These are phyloP conservation scores for Russula olivacea DNA, from an alignment of 768 basidiomycete species.

Conservation along the genomic window DNA sequence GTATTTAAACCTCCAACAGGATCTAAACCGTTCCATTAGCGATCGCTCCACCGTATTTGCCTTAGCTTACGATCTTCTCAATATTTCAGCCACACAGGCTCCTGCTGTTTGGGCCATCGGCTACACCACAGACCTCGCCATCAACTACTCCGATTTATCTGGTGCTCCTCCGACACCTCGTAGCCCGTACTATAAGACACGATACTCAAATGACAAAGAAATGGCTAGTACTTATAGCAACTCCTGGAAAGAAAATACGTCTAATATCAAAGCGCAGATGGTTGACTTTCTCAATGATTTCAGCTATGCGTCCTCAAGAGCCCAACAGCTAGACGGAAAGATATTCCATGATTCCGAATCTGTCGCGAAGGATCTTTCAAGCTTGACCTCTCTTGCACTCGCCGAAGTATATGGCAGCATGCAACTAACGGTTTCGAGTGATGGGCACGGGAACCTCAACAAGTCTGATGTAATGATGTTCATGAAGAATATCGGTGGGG, in stretches of 20 bases:
- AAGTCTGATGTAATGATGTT: slow-evolving; percentile 49
- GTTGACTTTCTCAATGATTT: slow-evolving; percentile 43
- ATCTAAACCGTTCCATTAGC: slow-evolving; percentile 16
- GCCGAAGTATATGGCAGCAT: slow-evolving; percentile 48
- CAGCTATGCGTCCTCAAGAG: slow-evolving; percentile 39
- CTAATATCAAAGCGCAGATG: slow-evolving; percentile 30
- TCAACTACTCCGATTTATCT: slow-evolving; percentile 32
- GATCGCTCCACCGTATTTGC: slow-evolving; percentile 27
- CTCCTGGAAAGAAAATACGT: background rate
- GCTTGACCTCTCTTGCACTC: slow-evolving; percentile 46
- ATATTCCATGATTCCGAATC: slow-evolving; percentile 42
- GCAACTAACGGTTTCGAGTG: slow-evolving; percentile 51
- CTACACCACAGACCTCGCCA: slow-evolving; percentile 28
- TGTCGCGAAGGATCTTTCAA: slow-evolving; percentile 47
- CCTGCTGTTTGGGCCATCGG: slow-evolving; percentile 31
- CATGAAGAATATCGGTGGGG: slow-evolving; percentile 34
- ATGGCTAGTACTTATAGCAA: slow-evolving; percentile 13
- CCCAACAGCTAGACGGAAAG: slow-evolving; percentile 43
- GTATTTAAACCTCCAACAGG: slow-evolving; percentile 14
- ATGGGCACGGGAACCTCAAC: slow-evolving; percentile 44
- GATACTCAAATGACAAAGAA: slow-evolving; percentile 32
- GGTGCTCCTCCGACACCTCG: slow-evolving; percentile 36
- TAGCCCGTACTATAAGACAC: slow-evolving; percentile 39
- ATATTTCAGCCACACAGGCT: slow-evolving; percentile 20
- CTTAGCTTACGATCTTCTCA: slow-evolving; percentile 29